phyloP scores from a whole-genome alignment of 106 monocot species.

The Acorus gramineus region DNA sequence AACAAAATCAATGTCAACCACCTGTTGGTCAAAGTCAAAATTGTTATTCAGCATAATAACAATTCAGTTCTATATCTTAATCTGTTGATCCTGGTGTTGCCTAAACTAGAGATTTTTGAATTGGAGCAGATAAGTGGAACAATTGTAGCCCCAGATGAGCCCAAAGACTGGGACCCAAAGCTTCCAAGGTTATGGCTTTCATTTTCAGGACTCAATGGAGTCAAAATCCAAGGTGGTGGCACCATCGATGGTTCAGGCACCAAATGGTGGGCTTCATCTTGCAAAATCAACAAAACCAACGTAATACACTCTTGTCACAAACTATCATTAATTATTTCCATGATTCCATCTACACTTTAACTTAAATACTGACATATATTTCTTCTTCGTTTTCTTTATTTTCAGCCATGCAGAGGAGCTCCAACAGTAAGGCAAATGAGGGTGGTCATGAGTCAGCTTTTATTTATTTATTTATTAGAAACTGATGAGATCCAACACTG shows the following conservation, averaged over 20 bases:
- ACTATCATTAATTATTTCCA: not conserved
- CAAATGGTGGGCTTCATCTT: conserved; percentile 95
- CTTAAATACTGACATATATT: not conserved
- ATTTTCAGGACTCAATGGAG: conserved; percentile 47
- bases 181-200: conserved; percentile 58
- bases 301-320: conserved; percentile 11
- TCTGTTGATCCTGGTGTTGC: too few species aligned
- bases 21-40: too few species aligned
- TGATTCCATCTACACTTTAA: not conserved
- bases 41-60: too few species aligned
- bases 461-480: too few species aligned
- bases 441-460: too few species aligned
- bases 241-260: conserved; percentile 83
- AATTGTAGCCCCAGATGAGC: conserved; percentile 84
- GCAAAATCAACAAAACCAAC: conserved; percentile 89
- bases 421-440: conserved; percentile 59
- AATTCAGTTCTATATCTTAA: too few species aligned
- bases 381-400: not conserved
- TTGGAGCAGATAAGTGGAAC: conserved; percentile 52
- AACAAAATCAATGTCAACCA: too few species aligned
- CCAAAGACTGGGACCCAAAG: conserved; percentile 54
- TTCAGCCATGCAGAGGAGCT: conserved; percentile 89
- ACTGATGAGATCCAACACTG: too few species aligned
- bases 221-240: conserved; percentile 68
- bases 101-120: too few species aligned